Percentiles rank a stretch among this genome's conserved stretches.
Evolutionary conservation across 176 grass and related monocot genomes (phyloP).

Genomic region (Pontederia paniculata): DNA sequence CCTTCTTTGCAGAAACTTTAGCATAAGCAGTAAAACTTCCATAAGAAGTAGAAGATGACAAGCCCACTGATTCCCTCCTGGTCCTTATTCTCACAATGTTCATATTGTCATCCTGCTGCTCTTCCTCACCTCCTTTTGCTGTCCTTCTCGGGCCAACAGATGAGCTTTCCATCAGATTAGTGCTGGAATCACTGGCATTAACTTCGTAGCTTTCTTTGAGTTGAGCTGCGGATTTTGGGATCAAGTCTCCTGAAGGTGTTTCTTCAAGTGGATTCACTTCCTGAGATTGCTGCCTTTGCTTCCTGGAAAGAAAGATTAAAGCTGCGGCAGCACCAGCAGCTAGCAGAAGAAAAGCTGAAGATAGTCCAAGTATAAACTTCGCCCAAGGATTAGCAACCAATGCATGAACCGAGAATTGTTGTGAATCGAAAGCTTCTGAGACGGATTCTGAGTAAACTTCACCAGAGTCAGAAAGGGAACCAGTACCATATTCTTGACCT

Average conservation of each 20-base stretch:
- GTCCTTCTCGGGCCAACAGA: slow-evolving; percentile 27
- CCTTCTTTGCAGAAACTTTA: slow-evolving; percentile 71
- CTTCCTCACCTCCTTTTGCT: slow-evolving; percentile 24
- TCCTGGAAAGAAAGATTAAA: slow-evolving; percentile 18
- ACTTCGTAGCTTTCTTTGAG: slow-evolving; percentile 45
- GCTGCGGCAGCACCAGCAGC: slow-evolving; percentile 3
- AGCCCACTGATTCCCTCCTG: slow-evolving; percentile 44
- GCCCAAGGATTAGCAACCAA: slow-evolving; percentile 17
- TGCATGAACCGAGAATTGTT: slow-evolving; percentile 14
- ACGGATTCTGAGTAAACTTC: slow-evolving; percentile 3
- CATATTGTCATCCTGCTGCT: slow-evolving; percentile 2
- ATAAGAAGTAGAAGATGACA: slow-evolving; percentile 41
- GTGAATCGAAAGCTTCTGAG: background rate
- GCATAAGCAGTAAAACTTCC: slow-evolving; percentile 75
- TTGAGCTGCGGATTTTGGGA: slow-evolving; percentile 28
- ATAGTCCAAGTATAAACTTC: slow-evolving; percentile 16
- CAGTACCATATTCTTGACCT: too few species aligned
- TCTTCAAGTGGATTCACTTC: background rate
- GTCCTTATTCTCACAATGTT: slow-evolving; percentile 15
- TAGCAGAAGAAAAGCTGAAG: slow-evolving; percentile 25
- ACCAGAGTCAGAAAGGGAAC: slow-evolving; percentile 13
- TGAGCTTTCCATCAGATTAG: slow-evolving; percentile 22
- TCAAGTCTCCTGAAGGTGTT: slow-evolving; percentile 6
- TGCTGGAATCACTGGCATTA: slow-evolving; percentile 33
- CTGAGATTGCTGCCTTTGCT: slow-evolving; percentile 27